Base-by-base conservation (phyloP, 768 basidiomycete species). In the Leccinum subtestaceum region DNA sequence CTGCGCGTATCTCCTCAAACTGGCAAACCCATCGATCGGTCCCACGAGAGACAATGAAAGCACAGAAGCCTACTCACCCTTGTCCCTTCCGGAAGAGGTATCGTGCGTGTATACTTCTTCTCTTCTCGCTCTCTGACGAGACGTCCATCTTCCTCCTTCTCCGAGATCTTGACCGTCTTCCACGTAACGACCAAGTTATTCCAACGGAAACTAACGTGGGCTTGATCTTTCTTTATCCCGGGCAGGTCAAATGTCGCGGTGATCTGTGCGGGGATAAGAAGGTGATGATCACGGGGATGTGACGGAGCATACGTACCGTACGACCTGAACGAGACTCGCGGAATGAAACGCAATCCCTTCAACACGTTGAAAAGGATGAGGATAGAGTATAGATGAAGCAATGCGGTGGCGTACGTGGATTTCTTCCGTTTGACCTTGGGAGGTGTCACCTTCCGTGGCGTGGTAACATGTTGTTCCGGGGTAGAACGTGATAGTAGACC, bases 1-100 rank as follows among this genome's bases (percentile, higher is more conserved):
- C 79, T 7, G 87, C 87, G 51, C 80, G 82, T 57, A 91, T 80
- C 67, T 91, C 88, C 65, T 88, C 86, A 59, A 89, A 90, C 89
- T 91, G 60, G 40, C 32, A 15, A 23, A 58, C 10, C 46, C 27
- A 45, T 2, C 31, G 21, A 46, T 57, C 31, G 56, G 27, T 5
- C 19, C 11, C 62, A 27, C 12, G 52, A 31, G 43, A 52, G 2
- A 29, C 38, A 43, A 32, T 17, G 11, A 36, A 50, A 47, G n/a
- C 10, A 43, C 40, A 48, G 31, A 48, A 54, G 34, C 10, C 38
- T 11, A 67, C 82, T 70, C 64, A 87, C 88, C 70, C 79, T 84
- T 21, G 89, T 89, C 48, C 86, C 89, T 59, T 89, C 86, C 12
- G 89, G 87, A 15, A 91, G 72, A 10, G 89, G 87, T 40, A 89